These are phyloP conservation scores for Cladosporium sphaerospermum DNA, from an alignment of 2,329 filamentous ascomycete species.

Conservation along the genomic window DNA sequence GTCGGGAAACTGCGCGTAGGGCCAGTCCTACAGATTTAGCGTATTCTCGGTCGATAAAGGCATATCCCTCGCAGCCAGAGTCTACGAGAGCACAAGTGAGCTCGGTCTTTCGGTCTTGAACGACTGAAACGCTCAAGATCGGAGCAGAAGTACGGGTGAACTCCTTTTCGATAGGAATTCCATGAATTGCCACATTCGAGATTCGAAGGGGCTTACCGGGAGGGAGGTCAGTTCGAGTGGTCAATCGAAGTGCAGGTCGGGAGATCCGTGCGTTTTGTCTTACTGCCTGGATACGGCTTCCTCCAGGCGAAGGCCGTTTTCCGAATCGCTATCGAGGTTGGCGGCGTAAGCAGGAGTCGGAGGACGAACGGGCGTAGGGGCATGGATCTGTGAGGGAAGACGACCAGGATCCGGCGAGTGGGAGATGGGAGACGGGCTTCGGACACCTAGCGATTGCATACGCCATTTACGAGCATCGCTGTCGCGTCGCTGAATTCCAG, in stretches of 20 bases:
- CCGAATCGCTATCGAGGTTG: not conserved
- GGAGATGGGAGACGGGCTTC: not conserved
- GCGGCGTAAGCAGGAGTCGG: not conserved
- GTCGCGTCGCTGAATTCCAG: not conserved
- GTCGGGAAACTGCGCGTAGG: not conserved
- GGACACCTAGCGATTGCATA: not conserved
- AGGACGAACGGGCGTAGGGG: not conserved
- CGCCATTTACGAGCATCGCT: not conserved
- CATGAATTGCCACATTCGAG: not conserved
- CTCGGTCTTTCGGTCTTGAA: not conserved
- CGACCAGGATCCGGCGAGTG: not conserved
- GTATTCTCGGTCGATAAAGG: not conserved
- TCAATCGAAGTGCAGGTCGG: not conserved
- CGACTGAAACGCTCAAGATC: not conserved
- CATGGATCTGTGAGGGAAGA: not conserved
- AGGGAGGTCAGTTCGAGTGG: not conserved
- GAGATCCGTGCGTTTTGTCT: not conserved
- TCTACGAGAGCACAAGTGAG: not conserved
- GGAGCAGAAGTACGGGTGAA: not conserved
- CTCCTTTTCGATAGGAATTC: not conserved
- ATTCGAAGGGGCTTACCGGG: not conserved
- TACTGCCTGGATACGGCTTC: not conserved
- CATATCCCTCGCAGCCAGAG: not conserved
- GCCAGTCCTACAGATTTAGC: not conserved
- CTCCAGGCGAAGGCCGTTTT: not conserved